Base-by-base conservation (phyloP, 495 filamentous ascomycete species). In the Neurospora sp. region DNA sequence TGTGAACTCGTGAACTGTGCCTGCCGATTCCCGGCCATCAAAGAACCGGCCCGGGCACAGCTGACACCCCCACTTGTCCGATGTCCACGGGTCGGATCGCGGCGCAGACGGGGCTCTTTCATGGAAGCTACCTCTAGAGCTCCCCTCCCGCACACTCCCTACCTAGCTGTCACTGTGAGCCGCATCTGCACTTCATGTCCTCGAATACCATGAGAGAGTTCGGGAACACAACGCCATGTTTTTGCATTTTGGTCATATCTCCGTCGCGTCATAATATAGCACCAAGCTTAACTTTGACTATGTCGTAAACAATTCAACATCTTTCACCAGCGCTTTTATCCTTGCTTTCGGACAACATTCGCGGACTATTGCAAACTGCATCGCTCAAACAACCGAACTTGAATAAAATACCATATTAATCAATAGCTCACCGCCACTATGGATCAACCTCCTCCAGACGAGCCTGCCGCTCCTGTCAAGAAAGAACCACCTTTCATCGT, bases 401-500 rank as follows among this genome's bases (percentile, higher is more conserved):
- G 2, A 31, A 3, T 1, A 16, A 1, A 35, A 3, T 1, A 62
- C 16, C 6, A 3, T 16, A 31, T 31, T 27, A 27, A 14, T 7
- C 48, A 5, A 3, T 20, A 31, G 23, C 11, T 27, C 0, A 12
- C 0, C 2, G 5, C 48, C 48, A 31, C 16, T 23, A 62, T 62
- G 54, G 54, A 31, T 8, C 54, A 31, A 35, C 6, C 20, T 62
- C 23, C 16, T 16, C 31, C 12, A 27, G 23, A 31, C 5, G 54
- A 35, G 12, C 54, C 12, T 14, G 12, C 4, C 35, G 12, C 31
- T 54, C 38, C 8, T 39, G n/a, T 20, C n/a, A 71, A 16, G 46
- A 39, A n/a, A 48, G 72, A 40, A 40, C 89, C 92, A 2, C 96
- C 96, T 46, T 97, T 98, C 85, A 89, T 94, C 78, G 86, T 99